A percentile compares a stretch with the other conserved stretches of the same genome.
These are phyloP conservation scores for Penicillium coprophilum DNA, from an alignment of 495 filamentous ascomycete genomes.

Conservation along the genomic window DNA sequence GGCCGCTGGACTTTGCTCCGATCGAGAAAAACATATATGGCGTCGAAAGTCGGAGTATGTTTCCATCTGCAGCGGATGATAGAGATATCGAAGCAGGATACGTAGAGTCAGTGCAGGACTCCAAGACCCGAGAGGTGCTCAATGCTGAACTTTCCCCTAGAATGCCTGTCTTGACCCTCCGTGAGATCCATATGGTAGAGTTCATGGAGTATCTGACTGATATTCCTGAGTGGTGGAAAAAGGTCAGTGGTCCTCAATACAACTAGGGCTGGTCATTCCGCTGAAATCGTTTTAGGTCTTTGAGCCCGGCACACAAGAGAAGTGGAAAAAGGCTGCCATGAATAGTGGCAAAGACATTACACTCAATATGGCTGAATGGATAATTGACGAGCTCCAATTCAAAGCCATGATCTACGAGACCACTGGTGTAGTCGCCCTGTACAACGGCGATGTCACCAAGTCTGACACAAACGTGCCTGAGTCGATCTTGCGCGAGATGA, in stretches of 20 bases:
- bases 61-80: constrained; percentile 34
- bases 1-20: constrained; percentile 38
- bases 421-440: constrained; percentile 33
- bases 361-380: constrained; percentile 50
- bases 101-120: constrained; percentile 27
- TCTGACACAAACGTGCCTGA: constrained; percentile 37
- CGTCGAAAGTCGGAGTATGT: constrained; percentile 28
- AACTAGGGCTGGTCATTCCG: not conserved
- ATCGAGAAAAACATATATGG: constrained; percentile 34
- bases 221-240: constrained; percentile 52
- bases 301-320: constrained; percentile 37
- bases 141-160: constrained; percentile 15
- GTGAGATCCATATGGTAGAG: constrained; percentile 39
- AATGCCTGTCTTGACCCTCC: constrained; percentile 37
- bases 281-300: constrained; percentile 29
- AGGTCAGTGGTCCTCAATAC: constrained; percentile 33
- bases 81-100: constrained; percentile 37
- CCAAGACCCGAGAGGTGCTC: not conserved
- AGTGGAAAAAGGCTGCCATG: constrained; percentile 42
- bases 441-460: constrained; percentile 42
- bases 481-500: constrained; percentile 35
- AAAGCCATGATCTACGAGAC: constrained; percentile 43
- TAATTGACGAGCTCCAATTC: constrained; percentile 51
- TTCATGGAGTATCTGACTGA: constrained; percentile 47
- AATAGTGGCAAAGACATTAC: constrained; percentile 37